phyloP scores from a whole-genome alignment of 306 rosid genomes.

The Cicer cuneatum region DNA sequence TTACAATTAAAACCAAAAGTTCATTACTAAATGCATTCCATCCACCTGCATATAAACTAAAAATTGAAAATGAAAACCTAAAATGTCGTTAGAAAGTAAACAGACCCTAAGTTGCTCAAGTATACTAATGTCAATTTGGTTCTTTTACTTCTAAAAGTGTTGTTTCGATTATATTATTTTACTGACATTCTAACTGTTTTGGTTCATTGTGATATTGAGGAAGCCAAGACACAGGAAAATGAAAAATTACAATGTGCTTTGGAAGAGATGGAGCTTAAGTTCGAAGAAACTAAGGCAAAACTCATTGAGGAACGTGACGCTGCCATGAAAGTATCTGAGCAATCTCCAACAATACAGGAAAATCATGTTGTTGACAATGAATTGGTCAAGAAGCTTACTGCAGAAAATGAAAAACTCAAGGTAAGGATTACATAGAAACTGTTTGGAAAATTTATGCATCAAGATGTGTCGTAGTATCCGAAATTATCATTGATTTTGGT shows the following conservation, averaged over 20 bases:
- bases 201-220: slow-evolving; percentile 60
- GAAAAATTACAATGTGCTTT: slow-evolving; percentile 68
- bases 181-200: slow-evolving; percentile 43
- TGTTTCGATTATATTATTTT: slow-evolving; percentile 3
- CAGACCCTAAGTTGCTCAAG: background rate
- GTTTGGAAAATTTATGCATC: background rate
- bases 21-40: no score
- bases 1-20: no score
- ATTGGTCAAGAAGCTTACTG: slow-evolving; percentile 38
- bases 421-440: slow-evolving; percentile 26
- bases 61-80: no score
- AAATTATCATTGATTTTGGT: slow-evolving; percentile 27
- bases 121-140: background rate
- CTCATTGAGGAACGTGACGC: slow-evolving; percentile 66
- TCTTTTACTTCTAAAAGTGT: background rate
- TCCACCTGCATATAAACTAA: no score
- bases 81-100: no score
- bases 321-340: slow-evolving; percentile 51
- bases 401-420: slow-evolving; percentile 50
- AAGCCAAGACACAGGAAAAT: slow-evolving; percentile 75
- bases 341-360: slow-evolving; percentile 48
- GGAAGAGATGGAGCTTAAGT: slow-evolving; percentile 54
- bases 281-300: slow-evolving; percentile 51
- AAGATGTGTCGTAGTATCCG: background rate
- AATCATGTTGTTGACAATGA: slow-evolving; percentile 46